Conservation (phyloP, 345 rosid species). For the Kernera saxatilis region DNA sequence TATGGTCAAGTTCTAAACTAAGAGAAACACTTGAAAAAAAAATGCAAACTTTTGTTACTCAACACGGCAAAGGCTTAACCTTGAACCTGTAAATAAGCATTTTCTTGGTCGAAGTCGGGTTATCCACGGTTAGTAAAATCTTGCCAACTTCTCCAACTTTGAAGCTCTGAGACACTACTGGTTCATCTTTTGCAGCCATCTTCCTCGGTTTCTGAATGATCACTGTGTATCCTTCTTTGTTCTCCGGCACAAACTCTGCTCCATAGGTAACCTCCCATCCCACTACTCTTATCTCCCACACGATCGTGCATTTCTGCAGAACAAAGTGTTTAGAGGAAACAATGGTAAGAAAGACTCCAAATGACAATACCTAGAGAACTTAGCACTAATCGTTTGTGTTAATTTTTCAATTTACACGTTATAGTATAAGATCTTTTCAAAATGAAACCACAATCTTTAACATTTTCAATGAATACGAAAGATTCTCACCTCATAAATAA, state of each 20-base stretch:
- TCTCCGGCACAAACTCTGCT: conserved; percentile 33
- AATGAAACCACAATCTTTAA: neutral
- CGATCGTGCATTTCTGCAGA: conserved; percentile 26
- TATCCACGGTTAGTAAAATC: conserved; percentile 28
- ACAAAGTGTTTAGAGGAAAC: neutral
- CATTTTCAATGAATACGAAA: neutral
- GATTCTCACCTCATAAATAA: conserved; percentile 26
- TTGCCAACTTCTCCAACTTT: conserved; percentile 34
- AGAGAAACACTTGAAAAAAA: neutral
- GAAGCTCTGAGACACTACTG: conserved; percentile 27
- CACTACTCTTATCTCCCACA: conserved; percentile 34
- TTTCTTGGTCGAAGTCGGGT: conserved; percentile 26
- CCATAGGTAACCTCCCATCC: conserved; percentile 37
- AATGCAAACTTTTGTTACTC: neutral
- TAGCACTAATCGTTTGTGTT: neutral
- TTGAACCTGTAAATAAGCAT: conserved; percentile 31
- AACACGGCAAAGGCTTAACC: conserved; percentile 16
- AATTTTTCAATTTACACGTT: neutral
- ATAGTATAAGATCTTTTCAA: too few relatives aligned
- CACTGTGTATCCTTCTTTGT: conserved; percentile 31
- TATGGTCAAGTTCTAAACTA: conserved; percentile 17
- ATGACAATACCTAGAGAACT: neutral
- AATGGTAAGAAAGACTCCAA: neutral
- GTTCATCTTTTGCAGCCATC: conserved; percentile 25
- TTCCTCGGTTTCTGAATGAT: conserved; percentile 34